Percentiles rank a stretch among this genome's conserved stretches.
Conservation (phyloP, 169 alveolate species). For the Cryptosporidium tyzzeri region DNA sequence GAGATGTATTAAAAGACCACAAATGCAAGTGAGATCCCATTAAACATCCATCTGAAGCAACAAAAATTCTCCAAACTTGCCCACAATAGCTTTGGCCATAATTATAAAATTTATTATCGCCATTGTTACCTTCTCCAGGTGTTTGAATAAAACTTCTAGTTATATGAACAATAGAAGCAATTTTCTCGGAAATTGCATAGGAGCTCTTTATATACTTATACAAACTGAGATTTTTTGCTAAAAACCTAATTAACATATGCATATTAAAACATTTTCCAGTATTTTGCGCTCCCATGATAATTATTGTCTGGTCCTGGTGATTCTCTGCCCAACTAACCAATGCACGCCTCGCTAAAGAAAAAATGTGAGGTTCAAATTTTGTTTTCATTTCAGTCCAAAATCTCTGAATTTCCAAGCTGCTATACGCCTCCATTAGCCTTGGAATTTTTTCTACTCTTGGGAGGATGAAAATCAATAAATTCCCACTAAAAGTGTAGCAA, state of each 20-base stretch:
- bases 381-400: constrained; percentile 75
- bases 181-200: constrained; percentile 56
- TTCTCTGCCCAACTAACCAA: constrained; percentile 52
- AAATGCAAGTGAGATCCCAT: constrained; percentile 31
- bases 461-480: constrained; percentile 35
- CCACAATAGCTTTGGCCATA: constrained; percentile 56
- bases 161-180: constrained; percentile 43
- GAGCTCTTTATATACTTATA: constrained; percentile 61
- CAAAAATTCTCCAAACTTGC: constrained; percentile 65
- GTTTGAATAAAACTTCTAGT: constrained; percentile 64
- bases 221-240: constrained; percentile 63
- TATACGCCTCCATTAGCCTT: constrained; percentile 60
- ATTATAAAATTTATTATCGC: constrained; percentile 18
- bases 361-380: constrained; percentile 68
- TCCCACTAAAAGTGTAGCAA: constrained; percentile 74
- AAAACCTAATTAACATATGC: constrained; percentile 56
- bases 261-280: constrained; percentile 68
- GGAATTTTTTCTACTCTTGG: constrained; percentile 59
- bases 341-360: constrained; percentile 55
- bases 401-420: constrained; percentile 55
- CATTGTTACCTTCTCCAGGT: constrained; percentile 44
- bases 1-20: constrained; percentile 58
- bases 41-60: constrained; percentile 53
- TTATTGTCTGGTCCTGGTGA: constrained; percentile 47
- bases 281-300: constrained; percentile 50